These are phyloP conservation scores for Rhodomyrtus psidioides DNA, from an alignment of 441 rosid genomes.

Conservation along the genomic window DNA sequence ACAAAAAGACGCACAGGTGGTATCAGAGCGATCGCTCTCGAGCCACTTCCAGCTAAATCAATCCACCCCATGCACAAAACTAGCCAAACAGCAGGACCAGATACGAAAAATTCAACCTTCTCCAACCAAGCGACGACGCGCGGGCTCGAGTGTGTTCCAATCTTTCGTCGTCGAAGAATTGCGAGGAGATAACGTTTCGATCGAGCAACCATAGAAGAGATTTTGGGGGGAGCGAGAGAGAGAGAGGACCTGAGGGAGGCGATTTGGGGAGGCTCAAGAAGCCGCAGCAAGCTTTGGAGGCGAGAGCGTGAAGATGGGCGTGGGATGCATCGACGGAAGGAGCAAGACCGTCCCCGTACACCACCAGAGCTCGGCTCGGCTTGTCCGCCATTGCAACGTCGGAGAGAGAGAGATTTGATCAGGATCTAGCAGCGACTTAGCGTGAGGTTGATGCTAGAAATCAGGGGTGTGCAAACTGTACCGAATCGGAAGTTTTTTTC, in stretches of 20 bases:
- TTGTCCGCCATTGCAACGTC: slow-evolving; percentile 68
- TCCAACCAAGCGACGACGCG: not conserved
- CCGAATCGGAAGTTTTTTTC: too few relatives aligned
- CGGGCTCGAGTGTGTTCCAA: too few relatives aligned
- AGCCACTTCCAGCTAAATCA: not conserved
- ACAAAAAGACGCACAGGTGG: not conserved
- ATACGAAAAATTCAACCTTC: not conserved
- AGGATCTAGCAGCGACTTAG: not conserved
- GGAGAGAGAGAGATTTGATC: not conserved
- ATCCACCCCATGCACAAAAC: not conserved
- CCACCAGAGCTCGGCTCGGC: slow-evolving; percentile 71
- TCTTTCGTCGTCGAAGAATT: too few relatives aligned
- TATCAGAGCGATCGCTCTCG: not conserved
- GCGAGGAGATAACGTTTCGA: too few relatives aligned
- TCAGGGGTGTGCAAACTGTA: too few relatives aligned
- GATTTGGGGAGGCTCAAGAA: slow-evolving; percentile 73
- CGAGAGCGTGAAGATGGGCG: slow-evolving; percentile 62
- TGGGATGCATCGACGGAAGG: slow-evolving; percentile 39
- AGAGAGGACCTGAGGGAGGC: slow-evolving; percentile 59
- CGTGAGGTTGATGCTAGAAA: not conserved
- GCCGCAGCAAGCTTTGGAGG: slow-evolving; percentile 64
- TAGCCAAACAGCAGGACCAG: not conserved
- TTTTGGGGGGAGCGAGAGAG: not conserved
- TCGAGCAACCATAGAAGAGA: not conserved
- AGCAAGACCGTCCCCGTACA: slow-evolving; percentile 82